Percentiles rank a stretch among this genome's conserved stretches.
phyloP scores from a whole-genome alignment of 177 flowering plant genomes.

The Telopea speciosissima region DNA sequence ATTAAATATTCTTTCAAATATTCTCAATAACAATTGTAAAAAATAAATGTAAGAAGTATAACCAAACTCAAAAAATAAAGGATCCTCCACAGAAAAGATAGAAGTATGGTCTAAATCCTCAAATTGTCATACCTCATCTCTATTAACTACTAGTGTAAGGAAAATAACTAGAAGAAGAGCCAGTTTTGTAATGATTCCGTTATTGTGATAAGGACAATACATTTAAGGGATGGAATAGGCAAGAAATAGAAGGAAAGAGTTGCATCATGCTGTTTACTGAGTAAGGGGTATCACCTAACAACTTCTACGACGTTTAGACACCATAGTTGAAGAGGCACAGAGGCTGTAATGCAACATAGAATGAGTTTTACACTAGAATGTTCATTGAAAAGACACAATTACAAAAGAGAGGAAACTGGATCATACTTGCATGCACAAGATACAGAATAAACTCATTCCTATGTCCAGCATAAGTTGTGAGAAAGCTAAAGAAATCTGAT shows the following conservation, averaged over 20 bases:
- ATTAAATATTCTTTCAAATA: background rate
- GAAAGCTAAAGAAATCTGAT: no score
- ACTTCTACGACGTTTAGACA: background rate
- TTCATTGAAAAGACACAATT: background rate
- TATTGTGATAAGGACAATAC: background rate
- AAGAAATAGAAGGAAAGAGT: background rate
- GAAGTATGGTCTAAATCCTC: background rate
- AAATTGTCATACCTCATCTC: background rate
- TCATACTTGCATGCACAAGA: no score
- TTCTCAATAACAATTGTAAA: background rate
- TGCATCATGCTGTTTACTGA: background rate
- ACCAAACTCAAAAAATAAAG: background rate
- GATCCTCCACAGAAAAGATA: background rate
- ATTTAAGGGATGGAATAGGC: background rate
- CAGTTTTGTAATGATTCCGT: background rate
- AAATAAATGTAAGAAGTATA: background rate
- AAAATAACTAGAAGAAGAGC: background rate
- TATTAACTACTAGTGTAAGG: background rate
- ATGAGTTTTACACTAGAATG: background rate
- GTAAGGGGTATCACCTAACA: background rate
- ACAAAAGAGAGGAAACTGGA: no score
- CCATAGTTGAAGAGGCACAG: background rate
- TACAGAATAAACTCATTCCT: no score
- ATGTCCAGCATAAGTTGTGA: no score
- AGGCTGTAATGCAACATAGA: background rate